A percentile compares a stretch with the other conserved stretches of the same genome.
These are phyloP conservation scores for Blastobotrys chiropterorum DNA, from an alignment of 805 yeast species.

Conservation along the genomic window DNA sequence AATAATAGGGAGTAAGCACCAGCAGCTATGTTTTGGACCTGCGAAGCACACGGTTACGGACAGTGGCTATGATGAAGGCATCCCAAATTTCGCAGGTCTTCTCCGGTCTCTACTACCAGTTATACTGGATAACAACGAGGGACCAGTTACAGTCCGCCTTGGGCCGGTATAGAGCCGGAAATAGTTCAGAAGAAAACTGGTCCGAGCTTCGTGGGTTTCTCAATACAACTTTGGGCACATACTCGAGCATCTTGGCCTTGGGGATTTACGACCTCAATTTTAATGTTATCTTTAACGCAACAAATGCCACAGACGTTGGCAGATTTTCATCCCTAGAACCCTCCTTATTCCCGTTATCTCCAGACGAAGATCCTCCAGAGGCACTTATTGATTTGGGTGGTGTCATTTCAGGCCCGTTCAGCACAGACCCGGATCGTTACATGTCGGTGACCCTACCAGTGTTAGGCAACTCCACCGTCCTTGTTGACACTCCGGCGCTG, in stretches of 20 bases:
- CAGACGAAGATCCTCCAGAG: constrained; percentile 41
- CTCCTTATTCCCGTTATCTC: constrained; percentile 44
- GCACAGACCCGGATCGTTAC: constrained; percentile 35
- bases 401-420: constrained; percentile 61
- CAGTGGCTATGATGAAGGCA: constrained; percentile 75
- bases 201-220: constrained; percentile 40
- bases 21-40: constrained; percentile 47
- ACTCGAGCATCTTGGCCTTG: constrained; percentile 58
- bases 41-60: constrained; percentile 64
- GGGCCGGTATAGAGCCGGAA: constrained; percentile 64
- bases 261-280: constrained; percentile 59
- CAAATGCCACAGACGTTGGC: constrained; percentile 21
- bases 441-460: constrained; percentile 77
- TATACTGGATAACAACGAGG: constrained; percentile 55
- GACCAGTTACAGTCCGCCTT: constrained; percentile 57
- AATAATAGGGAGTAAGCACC: constrained; percentile 34
- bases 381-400: constrained; percentile 40
- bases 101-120: constrained; percentile 59
- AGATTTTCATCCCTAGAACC: constrained; percentile 30
- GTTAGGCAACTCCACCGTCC: constrained; percentile 63
- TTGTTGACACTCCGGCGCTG: constrained; percentile 49
- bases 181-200: constrained; percentile 48
- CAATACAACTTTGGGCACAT: constrained; percentile 57
- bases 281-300: constrained; percentile 33
- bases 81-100: constrained; percentile 70